Evolutionary conservation across 176 grass and related monocot genomes (phyloP).

Genomic region (Triticum turgidum): DNA sequence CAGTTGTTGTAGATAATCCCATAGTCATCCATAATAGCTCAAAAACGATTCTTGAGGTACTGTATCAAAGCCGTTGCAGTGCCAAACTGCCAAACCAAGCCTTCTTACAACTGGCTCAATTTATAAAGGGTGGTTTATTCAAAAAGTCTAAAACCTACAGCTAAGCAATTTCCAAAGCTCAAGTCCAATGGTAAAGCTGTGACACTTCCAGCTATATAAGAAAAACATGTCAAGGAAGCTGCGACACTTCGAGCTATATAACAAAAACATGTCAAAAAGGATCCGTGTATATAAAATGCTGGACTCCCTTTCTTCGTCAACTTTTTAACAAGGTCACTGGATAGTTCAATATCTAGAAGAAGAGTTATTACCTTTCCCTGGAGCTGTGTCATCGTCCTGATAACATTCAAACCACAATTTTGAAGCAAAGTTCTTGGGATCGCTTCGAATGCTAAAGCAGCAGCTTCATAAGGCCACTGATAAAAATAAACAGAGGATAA

Average conservation of each 20-base stretch:
- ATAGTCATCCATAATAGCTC: background rate
- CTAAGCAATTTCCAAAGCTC: background rate
- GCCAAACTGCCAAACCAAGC: background rate
- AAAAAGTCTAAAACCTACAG: background rate
- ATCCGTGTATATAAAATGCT: background rate
- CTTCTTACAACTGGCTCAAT: background rate
- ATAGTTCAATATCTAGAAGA: background rate
- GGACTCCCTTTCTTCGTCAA: background rate
- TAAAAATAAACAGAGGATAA: conserved; percentile 42
- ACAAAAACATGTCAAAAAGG: background rate
- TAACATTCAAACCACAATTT: conserved; percentile 96
- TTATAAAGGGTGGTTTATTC: background rate
- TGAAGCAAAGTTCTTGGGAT: conserved; percentile 95
- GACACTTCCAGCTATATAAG: background rate
- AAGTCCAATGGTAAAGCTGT: background rate
- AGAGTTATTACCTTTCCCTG: conserved; percentile 75
- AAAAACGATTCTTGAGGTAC: background rate
- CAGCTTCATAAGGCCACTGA: conserved; percentile 99
- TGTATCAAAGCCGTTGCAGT: background rate
- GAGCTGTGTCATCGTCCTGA: conserved; percentile 94
- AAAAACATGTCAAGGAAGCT: background rate
- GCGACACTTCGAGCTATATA: background rate
- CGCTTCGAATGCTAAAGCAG: conserved; percentile 94
- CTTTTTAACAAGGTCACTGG: background rate
- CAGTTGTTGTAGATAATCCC: background rate